A percentile compares a stretch with the other conserved stretches of the same genome.
Conservation (phyloP, 139 green algal species). For the Pseudopediastrum boryanum region DNA sequence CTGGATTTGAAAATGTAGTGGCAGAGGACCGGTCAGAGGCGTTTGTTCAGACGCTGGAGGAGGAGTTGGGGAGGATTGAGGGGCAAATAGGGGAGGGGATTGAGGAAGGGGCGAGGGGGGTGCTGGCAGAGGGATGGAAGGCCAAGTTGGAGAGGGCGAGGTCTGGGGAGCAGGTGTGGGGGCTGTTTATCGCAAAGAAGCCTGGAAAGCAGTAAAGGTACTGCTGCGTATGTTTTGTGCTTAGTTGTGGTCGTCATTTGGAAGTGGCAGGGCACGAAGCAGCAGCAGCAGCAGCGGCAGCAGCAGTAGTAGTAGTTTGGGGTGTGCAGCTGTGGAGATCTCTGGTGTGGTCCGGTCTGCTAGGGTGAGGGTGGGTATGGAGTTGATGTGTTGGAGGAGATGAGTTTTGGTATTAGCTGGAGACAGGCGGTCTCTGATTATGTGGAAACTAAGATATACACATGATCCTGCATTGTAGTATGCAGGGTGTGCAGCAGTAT, state of each 20-base stretch:
- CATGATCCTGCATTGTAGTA: too few species aligned
- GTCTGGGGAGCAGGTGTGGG: conserved; percentile 74
- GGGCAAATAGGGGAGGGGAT: background rate
- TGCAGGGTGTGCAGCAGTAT: too few species aligned
- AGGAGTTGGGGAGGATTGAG: background rate
- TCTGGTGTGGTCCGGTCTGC: too few species aligned
- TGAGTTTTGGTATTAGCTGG: too few species aligned
- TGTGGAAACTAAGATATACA: too few species aligned
- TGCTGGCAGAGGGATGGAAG: conserved; percentile 52
- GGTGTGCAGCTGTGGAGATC: too few species aligned
- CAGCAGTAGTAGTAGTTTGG: background rate
- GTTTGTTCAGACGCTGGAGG: conserved; percentile 13
- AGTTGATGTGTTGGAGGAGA: too few species aligned
- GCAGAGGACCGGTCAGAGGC: conserved; percentile 58
- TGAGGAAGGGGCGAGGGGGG: background rate
- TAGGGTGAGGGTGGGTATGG: too few species aligned
- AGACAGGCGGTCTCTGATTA: too few species aligned
- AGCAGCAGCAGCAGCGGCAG: background rate
- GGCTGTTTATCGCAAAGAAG: conserved; percentile 54
- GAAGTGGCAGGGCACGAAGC: background rate
- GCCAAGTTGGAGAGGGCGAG: conserved; percentile 73
- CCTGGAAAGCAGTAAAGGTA: background rate
- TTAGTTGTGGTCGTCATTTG: background rate
- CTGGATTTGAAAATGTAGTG: conserved; percentile 67
- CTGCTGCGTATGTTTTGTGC: background rate